Base-by-base conservation (phyloP, 2,329 filamentous ascomycete species). In the Cylindrodendrum hubeiense region DNA sequence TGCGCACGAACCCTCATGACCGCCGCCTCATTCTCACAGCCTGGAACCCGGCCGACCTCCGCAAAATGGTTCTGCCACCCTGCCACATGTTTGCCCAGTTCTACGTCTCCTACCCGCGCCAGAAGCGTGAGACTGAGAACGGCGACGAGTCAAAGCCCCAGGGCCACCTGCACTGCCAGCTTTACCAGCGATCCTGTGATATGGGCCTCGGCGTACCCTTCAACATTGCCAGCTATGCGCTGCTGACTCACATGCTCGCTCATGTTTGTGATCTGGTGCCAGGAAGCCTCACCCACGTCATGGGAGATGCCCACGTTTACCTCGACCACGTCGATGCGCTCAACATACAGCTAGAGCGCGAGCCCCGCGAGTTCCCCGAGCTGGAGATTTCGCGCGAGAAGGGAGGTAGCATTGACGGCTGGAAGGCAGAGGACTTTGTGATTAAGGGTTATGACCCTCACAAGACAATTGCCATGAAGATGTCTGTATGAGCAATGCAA, bases 61-160 rank as follows among this genome's bases (percentile, higher is more conserved):
- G 86, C 71, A 91, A 92, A 78, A 98, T 98, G 95, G 95, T 94
- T 1, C 84, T 98, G 30, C 95, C 95, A 67, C 95, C 95, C 1
- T 98, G 95, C 78, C 95, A 98, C 81, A 97, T 98, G 93, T 97
- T 98, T 83, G 95, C 95, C 5, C 95, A 98, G 77, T 98, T 98
- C 76, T 97, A 97, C 78, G 94, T 97, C 19, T 93, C 90, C 0
- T 97, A 90, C 77, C 92, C 92, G 12, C 73, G 78, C 15, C 60
- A 73, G 17, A 70, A 58, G 49, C 67, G 59, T 0, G 67, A 66
- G 6, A 43, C 52, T 1, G 60, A 67, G 2, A 63, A 57, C 12
- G 66, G 74, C 3, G 76, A 76, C 34, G 77, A 79, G 51, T 71
- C 75, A 30, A 84, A 84, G 69, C 77, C 78, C 10, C 87, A 88